Conservation (phyloP, 345 rosid species). For the Citrus maxima region DNA sequence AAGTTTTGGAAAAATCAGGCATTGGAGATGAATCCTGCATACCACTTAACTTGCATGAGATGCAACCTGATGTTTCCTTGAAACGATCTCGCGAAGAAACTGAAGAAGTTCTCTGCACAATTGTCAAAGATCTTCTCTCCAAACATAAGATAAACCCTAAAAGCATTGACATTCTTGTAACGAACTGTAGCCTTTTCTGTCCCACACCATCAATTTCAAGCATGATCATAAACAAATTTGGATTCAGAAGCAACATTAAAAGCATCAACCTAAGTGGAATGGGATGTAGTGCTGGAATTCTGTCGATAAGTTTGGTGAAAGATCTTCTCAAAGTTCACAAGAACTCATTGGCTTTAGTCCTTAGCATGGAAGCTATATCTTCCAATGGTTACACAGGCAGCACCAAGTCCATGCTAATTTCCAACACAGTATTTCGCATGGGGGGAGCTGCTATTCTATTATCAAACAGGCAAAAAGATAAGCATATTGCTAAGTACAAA, state of each 20-base stretch:
- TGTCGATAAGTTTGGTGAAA: slow-evolving; percentile 48
- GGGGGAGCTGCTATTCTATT: slow-evolving; percentile 59
- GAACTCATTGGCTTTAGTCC: slow-evolving; percentile 47
- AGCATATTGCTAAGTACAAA: slow-evolving; percentile 41
- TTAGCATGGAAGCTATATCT: slow-evolving; percentile 56
- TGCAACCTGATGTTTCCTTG: slow-evolving; percentile 33
- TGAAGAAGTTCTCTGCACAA: slow-evolving; percentile 41
- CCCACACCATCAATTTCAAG: slow-evolving; percentile 64
- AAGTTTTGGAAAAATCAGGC: slow-evolving; percentile 50
- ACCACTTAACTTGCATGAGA: slow-evolving; percentile 38
- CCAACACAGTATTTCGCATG: slow-evolving; percentile 56
- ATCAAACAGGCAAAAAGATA: slow-evolving; percentile 49
- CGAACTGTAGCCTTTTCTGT: slow-evolving; percentile 70
- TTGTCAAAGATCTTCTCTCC: slow-evolving; percentile 45
- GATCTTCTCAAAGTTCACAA: slow-evolving; percentile 51
- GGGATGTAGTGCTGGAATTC: slow-evolving; percentile 64
- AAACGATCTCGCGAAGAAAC: slow-evolving; percentile 35
- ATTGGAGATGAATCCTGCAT: slow-evolving; percentile 53
- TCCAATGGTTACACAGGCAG: slow-evolving; percentile 42
- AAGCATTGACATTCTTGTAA: slow-evolving; percentile 58
- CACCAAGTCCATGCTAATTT: slow-evolving; percentile 50
- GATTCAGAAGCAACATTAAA: slow-evolving; percentile 49
- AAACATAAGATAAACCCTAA: slow-evolving; percentile 44
- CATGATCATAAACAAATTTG: slow-evolving; percentile 44
- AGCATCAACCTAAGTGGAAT: slow-evolving; percentile 57